Evolutionary conservation across 164 flowering plant genomes (phyloP).

Genomic region (Liquidambar formosana): DNA sequence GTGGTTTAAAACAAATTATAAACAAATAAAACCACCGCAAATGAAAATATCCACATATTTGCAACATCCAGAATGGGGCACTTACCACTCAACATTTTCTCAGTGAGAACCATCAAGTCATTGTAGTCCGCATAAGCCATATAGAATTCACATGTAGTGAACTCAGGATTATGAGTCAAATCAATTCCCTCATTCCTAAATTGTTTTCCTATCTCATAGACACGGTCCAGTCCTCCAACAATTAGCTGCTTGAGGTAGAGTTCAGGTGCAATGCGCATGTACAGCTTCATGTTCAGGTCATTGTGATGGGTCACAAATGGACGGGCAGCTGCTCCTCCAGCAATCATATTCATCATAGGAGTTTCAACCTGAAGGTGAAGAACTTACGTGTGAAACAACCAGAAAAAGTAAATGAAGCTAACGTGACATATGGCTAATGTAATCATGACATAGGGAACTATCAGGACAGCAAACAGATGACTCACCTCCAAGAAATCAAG

Average conservation of each 20-base stretch:
- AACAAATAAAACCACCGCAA: not conserved
- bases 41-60: not conserved
- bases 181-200: constrained; percentile 97
- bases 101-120: constrained; percentile 88
- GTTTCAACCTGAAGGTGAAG: constrained; percentile 76
- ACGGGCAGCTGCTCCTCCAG: constrained; percentile 96
- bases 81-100: constrained; percentile 84
- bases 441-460: not conserved
- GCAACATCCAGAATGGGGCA: not conserved
- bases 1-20: not conserved
- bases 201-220: constrained; percentile 94
- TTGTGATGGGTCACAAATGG: constrained; percentile 97
- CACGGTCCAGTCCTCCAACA: constrained; percentile 92
- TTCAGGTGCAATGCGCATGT: constrained; percentile 96
- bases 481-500: constrained; percentile 86
- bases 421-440: not conserved
- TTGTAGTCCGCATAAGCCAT: constrained; percentile 98
- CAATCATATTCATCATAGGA: constrained; percentile 98
- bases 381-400: not conserved
- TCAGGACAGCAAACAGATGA: constrained; percentile 2
- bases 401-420: not conserved
- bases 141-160: constrained; percentile 92
- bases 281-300: constrained; percentile 79
- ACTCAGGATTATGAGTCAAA: constrained; percentile 95
- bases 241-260: constrained; percentile 84